These are phyloP conservation scores for Meira miltonrushii DNA, from an alignment of 1,284 basidiomycete genomes.

Conservation along the genomic window DNA sequence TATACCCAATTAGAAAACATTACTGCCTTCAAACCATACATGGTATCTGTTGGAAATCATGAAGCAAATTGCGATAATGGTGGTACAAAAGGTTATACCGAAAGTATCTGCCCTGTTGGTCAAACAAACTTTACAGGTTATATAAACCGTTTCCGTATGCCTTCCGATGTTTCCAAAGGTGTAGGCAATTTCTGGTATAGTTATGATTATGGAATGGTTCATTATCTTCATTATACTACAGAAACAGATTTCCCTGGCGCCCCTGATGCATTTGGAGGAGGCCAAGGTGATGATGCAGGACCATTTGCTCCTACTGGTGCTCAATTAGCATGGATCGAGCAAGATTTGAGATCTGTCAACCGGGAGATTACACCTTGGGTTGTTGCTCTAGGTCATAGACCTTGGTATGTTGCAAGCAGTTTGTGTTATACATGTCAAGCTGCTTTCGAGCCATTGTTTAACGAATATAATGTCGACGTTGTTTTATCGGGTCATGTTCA, in stretches of 20 bases:
- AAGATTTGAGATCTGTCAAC: conserved; percentile 51
- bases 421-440: conserved; percentile 46
- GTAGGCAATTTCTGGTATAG: conserved; percentile 27
- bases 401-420: conserved; percentile 16
- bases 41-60: conserved; percentile 34
- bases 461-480: conserved; percentile 51
- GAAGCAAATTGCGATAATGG: conserved; percentile 27
- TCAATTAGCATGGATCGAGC: conserved; percentile 34
- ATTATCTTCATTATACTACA: too few species aligned
- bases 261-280: conserved; percentile 18
- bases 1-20: conserved; percentile 49
- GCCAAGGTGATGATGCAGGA: conserved; percentile 17
- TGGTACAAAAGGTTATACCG: conserved; percentile 16
- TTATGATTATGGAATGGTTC: conserved; percentile 32
- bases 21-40: conserved; percentile 41
- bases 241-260: too few species aligned
- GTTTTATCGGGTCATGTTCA: conserved; percentile 52
- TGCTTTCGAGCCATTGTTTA: conserved; percentile 50
- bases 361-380: conserved; percentile 53
- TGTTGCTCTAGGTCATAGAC: conserved; percentile 47
- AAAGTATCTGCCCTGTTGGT: conserved; percentile 27
- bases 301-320: conserved; percentile 5
- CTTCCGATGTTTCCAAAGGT: conserved; percentile 15
- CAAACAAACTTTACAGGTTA: conserved; percentile 39
- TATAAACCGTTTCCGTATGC: conserved; percentile 23